A percentile compares a stretch with the other conserved stretches of the same genome.
These are phyloP conservation scores for Vachellia collinsii DNA, from an alignment of 306 rosid genomes.

Conservation along the genomic window DNA sequence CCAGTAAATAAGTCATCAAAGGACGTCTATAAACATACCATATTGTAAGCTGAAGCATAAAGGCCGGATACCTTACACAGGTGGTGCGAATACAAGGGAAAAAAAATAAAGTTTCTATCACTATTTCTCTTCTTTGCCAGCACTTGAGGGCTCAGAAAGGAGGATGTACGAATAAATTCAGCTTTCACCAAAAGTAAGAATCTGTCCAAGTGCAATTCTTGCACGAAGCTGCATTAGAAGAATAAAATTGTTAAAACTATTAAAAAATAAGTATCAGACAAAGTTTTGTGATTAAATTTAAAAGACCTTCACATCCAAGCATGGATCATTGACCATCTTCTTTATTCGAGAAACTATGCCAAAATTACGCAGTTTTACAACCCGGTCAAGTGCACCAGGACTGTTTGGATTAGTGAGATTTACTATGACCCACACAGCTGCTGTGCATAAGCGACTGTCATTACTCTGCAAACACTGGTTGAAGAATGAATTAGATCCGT, in stretches of 20 bases:
- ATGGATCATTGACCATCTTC: constrained; percentile 74
- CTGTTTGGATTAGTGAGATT: constrained; percentile 75
- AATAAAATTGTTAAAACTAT: constrained; percentile 33
- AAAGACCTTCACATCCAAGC: constrained; percentile 79
- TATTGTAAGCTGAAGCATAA: constrained; percentile 43
- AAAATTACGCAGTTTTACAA: constrained; percentile 57
- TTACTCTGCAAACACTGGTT: constrained; percentile 65
- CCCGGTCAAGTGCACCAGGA: constrained; percentile 56
- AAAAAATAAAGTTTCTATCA: constrained; percentile 39
- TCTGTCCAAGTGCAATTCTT: constrained; percentile 63
- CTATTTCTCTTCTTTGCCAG: constrained; percentile 35
- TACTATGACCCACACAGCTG: constrained; percentile 68
- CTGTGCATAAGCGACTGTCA: constrained; percentile 64
- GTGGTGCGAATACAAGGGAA: constrained; percentile 35
- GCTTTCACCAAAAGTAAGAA: constrained; percentile 57
- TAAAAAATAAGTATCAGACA: neutral
- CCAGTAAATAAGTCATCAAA: constrained; percentile 22
- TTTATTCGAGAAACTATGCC: constrained; percentile 76
- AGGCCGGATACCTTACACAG: constrained; percentile 33
- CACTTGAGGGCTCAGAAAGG: constrained; percentile 21
- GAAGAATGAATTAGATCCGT: constrained; percentile 52
- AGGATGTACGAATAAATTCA: constrained; percentile 34
- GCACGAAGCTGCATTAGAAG: constrained; percentile 69
- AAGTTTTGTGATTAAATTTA: constrained; percentile 18
- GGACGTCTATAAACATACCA: constrained; percentile 52